A percentile compares a stretch with the other conserved stretches of the same genome.
phyloP scores from a whole-genome alignment of 2,329 filamentous ascomycete genomes.

The Colletotrichum cuscutae region DNA sequence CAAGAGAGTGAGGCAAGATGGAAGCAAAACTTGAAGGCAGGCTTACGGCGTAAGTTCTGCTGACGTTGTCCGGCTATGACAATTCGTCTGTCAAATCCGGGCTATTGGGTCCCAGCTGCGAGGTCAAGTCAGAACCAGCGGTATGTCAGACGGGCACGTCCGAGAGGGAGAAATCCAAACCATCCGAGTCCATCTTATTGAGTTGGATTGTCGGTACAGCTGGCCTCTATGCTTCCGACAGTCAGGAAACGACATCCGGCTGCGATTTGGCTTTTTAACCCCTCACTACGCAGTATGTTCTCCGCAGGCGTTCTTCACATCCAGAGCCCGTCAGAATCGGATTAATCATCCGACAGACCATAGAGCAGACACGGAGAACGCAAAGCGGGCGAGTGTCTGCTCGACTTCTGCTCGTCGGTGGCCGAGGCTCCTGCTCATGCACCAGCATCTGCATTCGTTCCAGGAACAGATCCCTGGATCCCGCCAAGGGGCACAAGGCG shows the following conservation, averaged over 20 bases:
- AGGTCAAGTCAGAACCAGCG: background rate
- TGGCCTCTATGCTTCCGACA: conserved; percentile 1
- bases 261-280: conserved; percentile 1
- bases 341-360: background rate
- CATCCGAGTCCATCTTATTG: background rate
- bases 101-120: conserved; percentile 7
- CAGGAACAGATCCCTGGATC: conserved; percentile 21
- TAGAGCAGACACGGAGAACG: background rate
- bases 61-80: background rate
- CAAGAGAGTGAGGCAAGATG: background rate
- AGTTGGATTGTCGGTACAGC: background rate
- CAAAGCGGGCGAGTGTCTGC: conserved; percentile 2
- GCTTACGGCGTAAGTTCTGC: background rate
- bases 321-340: background rate
- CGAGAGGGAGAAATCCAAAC: background rate
- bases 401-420: background rate
- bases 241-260: conserved; percentile 5
- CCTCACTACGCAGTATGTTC: background rate
- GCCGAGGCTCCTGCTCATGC: conserved; percentile 13
- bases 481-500: conserved; percentile 27
- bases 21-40: background rate
- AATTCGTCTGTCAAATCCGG: conserved; percentile 9
- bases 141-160: conserved; percentile 15
- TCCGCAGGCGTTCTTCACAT: background rate
- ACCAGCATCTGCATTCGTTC: conserved; percentile 7